Conservation (phyloP, 306 rosid genomes). For the Purshia tridentata region DNA sequence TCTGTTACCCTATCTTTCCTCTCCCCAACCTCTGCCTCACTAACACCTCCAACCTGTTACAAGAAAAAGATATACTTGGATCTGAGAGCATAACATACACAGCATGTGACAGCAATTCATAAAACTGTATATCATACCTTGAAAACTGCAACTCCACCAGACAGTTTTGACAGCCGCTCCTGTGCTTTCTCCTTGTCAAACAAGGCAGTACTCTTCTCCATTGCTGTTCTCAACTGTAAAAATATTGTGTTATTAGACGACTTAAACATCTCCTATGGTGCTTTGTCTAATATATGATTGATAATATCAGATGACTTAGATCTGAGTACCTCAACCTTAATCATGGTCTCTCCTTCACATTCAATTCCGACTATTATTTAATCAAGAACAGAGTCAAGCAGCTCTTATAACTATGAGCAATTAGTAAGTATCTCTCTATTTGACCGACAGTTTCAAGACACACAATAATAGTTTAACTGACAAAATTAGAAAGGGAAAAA, state of each 20-base stretch:
- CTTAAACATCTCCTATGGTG: neutral
- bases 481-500: neutral
- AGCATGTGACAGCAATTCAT: constrained; percentile 2
- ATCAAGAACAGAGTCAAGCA: neutral
- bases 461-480: neutral
- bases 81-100: constrained; percentile 14
- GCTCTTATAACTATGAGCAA: neutral
- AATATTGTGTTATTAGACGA: neutral
- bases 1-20: constrained; percentile 97
- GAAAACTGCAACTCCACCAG: constrained; percentile 96
- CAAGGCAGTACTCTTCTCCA: constrained; percentile 64
- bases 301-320: neutral
- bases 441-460: neutral
- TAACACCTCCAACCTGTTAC: constrained; percentile 87
- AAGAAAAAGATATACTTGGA: constrained; percentile 8
- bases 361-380: neutral
- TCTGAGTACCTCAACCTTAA: neutral
- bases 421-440: neutral
- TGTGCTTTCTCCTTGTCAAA: constrained; percentile 96
- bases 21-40: constrained; percentile 92
- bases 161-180: constrained; percentile 83
- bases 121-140: constrained; percentile 51
- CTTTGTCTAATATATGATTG: neutral
- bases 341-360: neutral
- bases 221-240: constrained; percentile 68